These are phyloP conservation scores for Hygrophoropsis aurantiaca DNA, from an alignment of 768 basidiomycete genomes.

Conservation along the genomic window DNA sequence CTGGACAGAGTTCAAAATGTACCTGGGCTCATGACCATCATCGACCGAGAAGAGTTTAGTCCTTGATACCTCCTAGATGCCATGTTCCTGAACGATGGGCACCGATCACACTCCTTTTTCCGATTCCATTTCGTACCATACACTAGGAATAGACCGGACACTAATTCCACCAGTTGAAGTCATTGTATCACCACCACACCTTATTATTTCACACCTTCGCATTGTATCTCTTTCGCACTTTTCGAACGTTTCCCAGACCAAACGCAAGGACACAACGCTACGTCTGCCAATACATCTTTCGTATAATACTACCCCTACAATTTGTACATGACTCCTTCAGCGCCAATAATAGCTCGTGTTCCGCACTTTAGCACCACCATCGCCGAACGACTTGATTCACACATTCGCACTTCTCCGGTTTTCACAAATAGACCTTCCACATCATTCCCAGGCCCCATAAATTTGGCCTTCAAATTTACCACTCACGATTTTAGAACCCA, in stretches of 20 bases:
- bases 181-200: too few species aligned
- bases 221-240: too few species aligned
- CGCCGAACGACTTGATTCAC: not conserved
- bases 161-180: too few species aligned
- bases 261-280: too few species aligned
- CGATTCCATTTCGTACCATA: not conserved
- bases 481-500: not conserved
- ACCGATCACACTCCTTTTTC: constrained; percentile 5
- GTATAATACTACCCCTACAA: too few species aligned
- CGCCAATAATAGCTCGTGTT: not conserved
- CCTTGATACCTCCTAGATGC: constrained; percentile 9
- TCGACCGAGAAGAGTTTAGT: constrained; percentile 38
- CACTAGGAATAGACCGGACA: too few species aligned
- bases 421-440: not conserved
- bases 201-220: too few species aligned
- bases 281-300: too few species aligned
- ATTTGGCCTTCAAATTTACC: not conserved
- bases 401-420: not conserved
- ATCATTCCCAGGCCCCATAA: not conserved
- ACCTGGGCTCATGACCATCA: constrained; percentile 76
- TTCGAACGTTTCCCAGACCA: too few species aligned
- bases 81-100: too few species aligned
- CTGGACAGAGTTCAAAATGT: constrained; percentile 60
- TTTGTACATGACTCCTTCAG: too few species aligned
- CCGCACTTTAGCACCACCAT: not conserved